These are phyloP conservation scores for Pleurotus giganteus DNA, from an alignment of 768 basidiomycete genomes.

Conservation along the genomic window DNA sequence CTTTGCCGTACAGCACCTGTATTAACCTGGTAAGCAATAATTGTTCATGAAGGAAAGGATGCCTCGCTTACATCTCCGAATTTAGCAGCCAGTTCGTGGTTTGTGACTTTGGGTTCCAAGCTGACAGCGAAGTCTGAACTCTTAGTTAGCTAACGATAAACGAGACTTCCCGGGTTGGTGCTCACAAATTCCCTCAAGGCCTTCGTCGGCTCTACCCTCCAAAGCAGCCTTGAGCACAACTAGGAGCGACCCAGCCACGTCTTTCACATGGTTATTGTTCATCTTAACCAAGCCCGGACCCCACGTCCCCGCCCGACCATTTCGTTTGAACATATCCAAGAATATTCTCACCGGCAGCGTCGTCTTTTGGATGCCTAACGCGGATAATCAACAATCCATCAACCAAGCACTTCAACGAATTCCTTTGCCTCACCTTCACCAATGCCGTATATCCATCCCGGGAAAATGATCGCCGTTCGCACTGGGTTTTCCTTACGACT, in stretches of 20 bases:
- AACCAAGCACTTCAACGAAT: background rate
- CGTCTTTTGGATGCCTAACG: conserved; percentile 37
- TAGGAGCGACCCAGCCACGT: conserved; percentile 31
- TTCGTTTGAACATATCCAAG: conserved; percentile 26
- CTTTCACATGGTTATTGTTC: conserved; percentile 39
- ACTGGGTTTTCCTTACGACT: conserved; percentile 36
- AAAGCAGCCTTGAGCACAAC: conserved; percentile 37
- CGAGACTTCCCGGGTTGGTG: background rate
- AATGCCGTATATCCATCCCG: conserved; percentile 41
- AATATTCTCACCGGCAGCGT: conserved; percentile 36
- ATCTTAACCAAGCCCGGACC: conserved; percentile 37
- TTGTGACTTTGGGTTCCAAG: conserved; percentile 25
- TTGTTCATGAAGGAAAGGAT: too few relatives aligned
- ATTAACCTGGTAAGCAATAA: too few relatives aligned
- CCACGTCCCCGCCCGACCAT: conserved; percentile 40
- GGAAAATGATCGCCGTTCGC: conserved; percentile 41
- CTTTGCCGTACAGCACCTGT: conserved; percentile 32
- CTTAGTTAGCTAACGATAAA: conserved; percentile 4
- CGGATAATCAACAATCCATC: background rate
- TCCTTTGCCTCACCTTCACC: conserved; percentile 30
- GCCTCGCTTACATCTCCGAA: conserved; percentile 36
- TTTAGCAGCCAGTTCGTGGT: conserved; percentile 26
- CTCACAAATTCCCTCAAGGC: conserved; percentile 39
- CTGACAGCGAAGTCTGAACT: conserved; percentile 34
- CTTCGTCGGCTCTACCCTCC: conserved; percentile 39